Evolutionary conservation across 495 filamentous ascomycete species (phyloP).

Genomic region (Apiosordaria backusii): DNA sequence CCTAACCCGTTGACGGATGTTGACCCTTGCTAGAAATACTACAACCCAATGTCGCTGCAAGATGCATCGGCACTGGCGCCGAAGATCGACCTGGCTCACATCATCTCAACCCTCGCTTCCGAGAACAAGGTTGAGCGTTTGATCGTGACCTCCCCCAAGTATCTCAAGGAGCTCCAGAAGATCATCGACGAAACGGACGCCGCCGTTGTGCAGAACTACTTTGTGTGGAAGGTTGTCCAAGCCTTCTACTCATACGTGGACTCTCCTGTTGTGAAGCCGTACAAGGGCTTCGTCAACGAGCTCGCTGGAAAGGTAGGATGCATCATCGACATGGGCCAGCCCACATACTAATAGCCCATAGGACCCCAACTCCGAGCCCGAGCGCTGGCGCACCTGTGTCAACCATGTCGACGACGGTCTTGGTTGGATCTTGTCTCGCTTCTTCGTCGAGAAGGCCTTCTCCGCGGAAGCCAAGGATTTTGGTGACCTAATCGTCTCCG

Average conservation of each 20-base stretch:
- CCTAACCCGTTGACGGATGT: conserved; percentile 54
- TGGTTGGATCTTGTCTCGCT: conserved; percentile 58
- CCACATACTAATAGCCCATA: background rate
- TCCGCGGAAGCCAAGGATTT: conserved; percentile 17
- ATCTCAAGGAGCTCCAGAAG: conserved; percentile 22
- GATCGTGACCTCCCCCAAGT: conserved; percentile 41
- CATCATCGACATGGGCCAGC: too few relatives aligned
- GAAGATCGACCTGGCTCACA: conserved; percentile 50
- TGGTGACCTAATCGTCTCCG: conserved; percentile 62
- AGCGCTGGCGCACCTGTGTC: conserved; percentile 70
- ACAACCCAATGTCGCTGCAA: conserved; percentile 42
- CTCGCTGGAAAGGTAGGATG: conserved; percentile 41
- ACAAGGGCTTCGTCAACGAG: conserved; percentile 52
- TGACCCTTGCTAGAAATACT: conserved; percentile 28
- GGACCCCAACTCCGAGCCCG: conserved; percentile 54
- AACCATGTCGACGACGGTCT: conserved; percentile 53
- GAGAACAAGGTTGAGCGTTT: conserved; percentile 53
- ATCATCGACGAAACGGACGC: conserved; percentile 33
- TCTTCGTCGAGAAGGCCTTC: conserved; percentile 43
- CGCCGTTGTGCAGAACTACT: conserved; percentile 35
- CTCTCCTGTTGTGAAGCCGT: conserved; percentile 55
- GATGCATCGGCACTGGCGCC: conserved; percentile 55
- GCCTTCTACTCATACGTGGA: conserved; percentile 49
- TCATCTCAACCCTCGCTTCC: conserved; percentile 54
- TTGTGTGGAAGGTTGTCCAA: conserved; percentile 34